Evolutionary conservation across 1,284 basidiomycete genomes (phyloP).

Genomic region (Boletus coffeatus): DNA sequence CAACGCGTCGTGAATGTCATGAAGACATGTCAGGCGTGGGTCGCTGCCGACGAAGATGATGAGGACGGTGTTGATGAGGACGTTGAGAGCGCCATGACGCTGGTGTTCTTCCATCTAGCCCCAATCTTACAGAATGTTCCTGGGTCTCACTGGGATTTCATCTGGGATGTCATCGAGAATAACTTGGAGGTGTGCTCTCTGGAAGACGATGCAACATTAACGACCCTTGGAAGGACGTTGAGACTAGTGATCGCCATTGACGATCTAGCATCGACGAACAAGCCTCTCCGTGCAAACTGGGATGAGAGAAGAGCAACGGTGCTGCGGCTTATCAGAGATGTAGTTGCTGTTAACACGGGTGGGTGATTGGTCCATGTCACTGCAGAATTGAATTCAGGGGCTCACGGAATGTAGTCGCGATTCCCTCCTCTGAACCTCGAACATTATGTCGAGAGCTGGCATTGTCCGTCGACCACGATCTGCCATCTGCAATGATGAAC

Average conservation of each 20-base stretch:
- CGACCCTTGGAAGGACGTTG: slow-evolving; percentile 66
- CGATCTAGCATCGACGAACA: slow-evolving; percentile 71
- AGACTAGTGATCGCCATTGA: slow-evolving; percentile 64
- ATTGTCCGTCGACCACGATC: slow-evolving; percentile 60
- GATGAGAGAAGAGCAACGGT: slow-evolving; percentile 49
- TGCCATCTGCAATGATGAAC: slow-evolving; percentile 61
- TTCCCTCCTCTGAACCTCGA: slow-evolving; percentile 51
- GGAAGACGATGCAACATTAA: slow-evolving; percentile 53
- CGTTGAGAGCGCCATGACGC: slow-evolving; percentile 72
- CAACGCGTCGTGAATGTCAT: slow-evolving; percentile 87
- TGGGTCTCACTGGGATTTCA: slow-evolving; percentile 89
- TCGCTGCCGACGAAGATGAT: slow-evolving; percentile 58
- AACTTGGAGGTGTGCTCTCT: slow-evolving; percentile 80
- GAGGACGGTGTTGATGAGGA: slow-evolving; percentile 53
- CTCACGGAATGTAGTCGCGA: slow-evolving; percentile 14
- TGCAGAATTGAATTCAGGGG: background rate
- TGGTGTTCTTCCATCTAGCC: slow-evolving; percentile 72
- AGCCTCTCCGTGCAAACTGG: slow-evolving; percentile 68
- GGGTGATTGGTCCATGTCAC: slow-evolving; percentile 18
- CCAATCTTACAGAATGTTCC: slow-evolving; percentile 87
- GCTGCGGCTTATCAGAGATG: slow-evolving; percentile 52
- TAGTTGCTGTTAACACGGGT: slow-evolving; percentile 51
- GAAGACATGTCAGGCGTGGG: slow-evolving; percentile 83
- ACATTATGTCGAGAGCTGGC: slow-evolving; percentile 63
- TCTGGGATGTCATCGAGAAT: slow-evolving; percentile 87